Conservation (phyloP, 2,329 filamentous ascomycete genomes). For the Phyllosticta ampelicida region DNA sequence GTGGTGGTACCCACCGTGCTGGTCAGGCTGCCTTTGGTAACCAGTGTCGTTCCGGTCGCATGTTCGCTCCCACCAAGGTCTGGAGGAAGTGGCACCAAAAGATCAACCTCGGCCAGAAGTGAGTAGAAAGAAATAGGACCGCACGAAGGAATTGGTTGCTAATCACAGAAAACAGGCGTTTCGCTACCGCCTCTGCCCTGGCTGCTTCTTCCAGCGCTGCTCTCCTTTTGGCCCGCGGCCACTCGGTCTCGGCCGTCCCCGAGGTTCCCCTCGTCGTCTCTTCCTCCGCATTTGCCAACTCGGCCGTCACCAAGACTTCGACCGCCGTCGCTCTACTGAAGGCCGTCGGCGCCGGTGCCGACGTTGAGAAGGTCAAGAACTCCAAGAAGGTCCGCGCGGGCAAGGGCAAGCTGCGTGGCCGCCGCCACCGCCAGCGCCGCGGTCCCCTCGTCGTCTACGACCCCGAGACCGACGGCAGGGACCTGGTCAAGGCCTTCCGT, state of each 20-base stretch:
- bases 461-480: conserved; percentile 88
- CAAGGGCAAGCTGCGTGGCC: conserved; percentile 97
- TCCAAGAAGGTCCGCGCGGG: conserved; percentile 96
- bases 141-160: conserved; percentile 16
- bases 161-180: conserved; percentile 53
- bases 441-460: conserved; percentile 97
- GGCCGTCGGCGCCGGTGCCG: conserved; percentile 78
- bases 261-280: conserved; percentile 97
- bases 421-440: conserved; percentile 94
- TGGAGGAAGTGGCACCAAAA: conserved; percentile 99
- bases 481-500: conserved; percentile 89
- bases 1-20: conserved; percentile 99
- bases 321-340: conserved; percentile 78
- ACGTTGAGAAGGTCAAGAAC: conserved; percentile 90
- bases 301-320: conserved; percentile 76
- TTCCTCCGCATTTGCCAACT: conserved; percentile 75
- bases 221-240: conserved; percentile 91
- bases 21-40: conserved; percentile 99
- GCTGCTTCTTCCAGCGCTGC: conserved; percentile 92
- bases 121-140: conserved; percentile 30
- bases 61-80: conserved; percentile 99
- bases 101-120: conserved; percentile 99
- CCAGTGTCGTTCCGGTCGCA: conserved; percentile 99
- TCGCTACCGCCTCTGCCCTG: conserved; percentile 93
- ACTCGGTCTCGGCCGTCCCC: conserved; percentile 83